Base-by-base conservation (phyloP, 106 monocot genomes). In the Vanilla planifolia region DNA sequence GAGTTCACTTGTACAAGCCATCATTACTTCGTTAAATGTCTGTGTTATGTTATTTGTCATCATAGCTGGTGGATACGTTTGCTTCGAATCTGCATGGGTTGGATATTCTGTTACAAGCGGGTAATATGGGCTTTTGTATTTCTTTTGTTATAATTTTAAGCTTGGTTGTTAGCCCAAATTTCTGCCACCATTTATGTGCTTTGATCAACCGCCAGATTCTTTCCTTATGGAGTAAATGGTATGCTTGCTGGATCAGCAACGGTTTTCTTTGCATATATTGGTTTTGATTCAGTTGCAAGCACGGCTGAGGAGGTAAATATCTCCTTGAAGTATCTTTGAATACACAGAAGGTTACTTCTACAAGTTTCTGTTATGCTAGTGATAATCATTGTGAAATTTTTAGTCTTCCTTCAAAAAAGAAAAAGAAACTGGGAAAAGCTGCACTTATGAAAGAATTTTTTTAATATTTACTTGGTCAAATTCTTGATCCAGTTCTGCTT, bases 251-350 rank as follows among this genome's bases (percentile, higher is more conserved):
- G 89, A 62, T 82, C 89, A 42, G 94, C 89, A 64, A 89, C 94
- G 28, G 85, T 85, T 50, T 94, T 89, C 85, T 89, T 94, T 80
- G 79, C 89, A 20, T 94, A 77, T 52, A 89, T 89, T 4, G 94
- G 94, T 15, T 94, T 94, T 71, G 89, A 94, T 69, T 62, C 89
- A 33, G 89, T 94, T 73, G 94, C 94, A 30, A 94, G 94, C 53
- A 86, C 94, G 19, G 94, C 94, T 58, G 94, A 94, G 67, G 94
- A 94, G 89, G 94, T 89, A 75, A 16, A 30, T 23, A 1, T 24
- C 6, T 48, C 8, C 19, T 9, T 5, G 3, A 19, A 48, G 14
- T 21, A 48, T 29, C 15, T 16, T 28, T 53, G 25, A 53, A 53
- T 53, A 27, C 16, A 33, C n/a, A 0, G 1, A 43, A 47, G n/a